Conservation (phyloP, 805 yeast species). For the Cyberlindnera mrakii region DNA sequence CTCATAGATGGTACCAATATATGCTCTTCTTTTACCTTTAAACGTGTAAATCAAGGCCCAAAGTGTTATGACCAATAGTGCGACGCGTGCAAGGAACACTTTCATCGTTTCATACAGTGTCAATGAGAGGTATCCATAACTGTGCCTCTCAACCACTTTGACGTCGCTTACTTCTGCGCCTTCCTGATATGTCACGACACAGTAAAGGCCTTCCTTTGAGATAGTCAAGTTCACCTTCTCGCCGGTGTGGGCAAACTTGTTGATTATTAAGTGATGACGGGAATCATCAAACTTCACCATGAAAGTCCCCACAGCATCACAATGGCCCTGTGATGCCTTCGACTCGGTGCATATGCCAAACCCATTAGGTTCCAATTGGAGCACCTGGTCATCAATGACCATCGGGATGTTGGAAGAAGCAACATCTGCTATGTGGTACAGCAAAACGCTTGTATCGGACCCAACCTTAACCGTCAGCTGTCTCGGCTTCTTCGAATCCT, state of each 20-base stretch:
- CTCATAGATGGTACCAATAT: constrained; percentile 7
- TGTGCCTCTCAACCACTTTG: constrained; percentile 3
- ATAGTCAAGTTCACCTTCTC: not conserved
- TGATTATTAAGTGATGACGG: constrained; percentile 1
- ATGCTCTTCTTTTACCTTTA: constrained; percentile 1
- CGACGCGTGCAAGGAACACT: not conserved
- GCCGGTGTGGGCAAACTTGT: not conserved
- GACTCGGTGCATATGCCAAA: constrained; percentile 12
- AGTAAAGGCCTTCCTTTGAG: constrained; percentile 4
- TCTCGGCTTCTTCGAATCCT: constrained; percentile 1
- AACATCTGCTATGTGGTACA: constrained; percentile 8
- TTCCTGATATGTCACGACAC: constrained; percentile 11
- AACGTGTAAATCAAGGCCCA: not conserved
- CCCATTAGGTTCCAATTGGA: constrained; percentile 5
- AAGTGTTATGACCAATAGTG: not conserved
- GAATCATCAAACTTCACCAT: constrained; percentile 2
- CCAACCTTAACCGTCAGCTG: not conserved
- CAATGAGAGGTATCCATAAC: constrained; percentile 7
- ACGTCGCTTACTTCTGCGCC: constrained; percentile 4
- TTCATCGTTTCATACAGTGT: constrained; percentile 1
- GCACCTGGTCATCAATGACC: constrained; percentile 1
- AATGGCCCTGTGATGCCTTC: constrained; percentile 5
- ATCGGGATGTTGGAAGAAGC: constrained; percentile 12
- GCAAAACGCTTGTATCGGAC: constrained; percentile 5
- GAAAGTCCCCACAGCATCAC: constrained; percentile 11